Base-by-base conservation (phyloP, 2,329 filamentous ascomycete species). In the Ascochyta koolunga region DNA sequence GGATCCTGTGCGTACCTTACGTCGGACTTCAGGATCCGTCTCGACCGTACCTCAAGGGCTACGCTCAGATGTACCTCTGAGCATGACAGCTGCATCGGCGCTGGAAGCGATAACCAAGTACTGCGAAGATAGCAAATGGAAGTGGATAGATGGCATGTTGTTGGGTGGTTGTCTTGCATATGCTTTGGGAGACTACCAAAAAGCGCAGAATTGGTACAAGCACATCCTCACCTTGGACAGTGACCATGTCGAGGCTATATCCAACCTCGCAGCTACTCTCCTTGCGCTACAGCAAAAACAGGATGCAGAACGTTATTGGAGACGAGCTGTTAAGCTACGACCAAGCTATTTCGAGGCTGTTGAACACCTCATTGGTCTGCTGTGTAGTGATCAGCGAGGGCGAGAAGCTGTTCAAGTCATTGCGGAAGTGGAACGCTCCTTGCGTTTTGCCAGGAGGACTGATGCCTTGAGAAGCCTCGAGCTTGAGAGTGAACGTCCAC, bases 341-440 rank as follows among this genome's bases (percentile, higher is more conserved):
- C 95, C 95, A 0, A 89, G 87, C 69, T 96, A 96, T 75, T 89
- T 99, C 52, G 95, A 99, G 77, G 93, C 95, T 7, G 91, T 95
- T 2, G 95, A 99, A 72, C 93, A 98, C 78, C 83, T 99, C 1
- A 90, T 98, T 25, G 91, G 92, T 1, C 79, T 98, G 40, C 76
- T 98, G 16, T 97, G 93, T 70, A 86, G 84, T 42, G 90, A 87
- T 56, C 89, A 96, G 53, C 85, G 93, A 58, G 89, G 87, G 42
- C 86, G 84, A 65, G 91, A 98, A 70, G 95, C 95, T 7, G 87
- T 99, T 54, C 86, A 89, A 42, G 87, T 96, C 44, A 96, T 99
- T 62, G 86, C 89, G 61, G 90, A 87, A 68, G 87, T 99, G 7
- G 93, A 99, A 75, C 83, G 82, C 3, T 85, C 87, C 6, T 78